These are phyloP conservation scores for Aquilaria sinensis DNA, from an alignment of 345 rosid genomes.

Conservation along the genomic window DNA sequence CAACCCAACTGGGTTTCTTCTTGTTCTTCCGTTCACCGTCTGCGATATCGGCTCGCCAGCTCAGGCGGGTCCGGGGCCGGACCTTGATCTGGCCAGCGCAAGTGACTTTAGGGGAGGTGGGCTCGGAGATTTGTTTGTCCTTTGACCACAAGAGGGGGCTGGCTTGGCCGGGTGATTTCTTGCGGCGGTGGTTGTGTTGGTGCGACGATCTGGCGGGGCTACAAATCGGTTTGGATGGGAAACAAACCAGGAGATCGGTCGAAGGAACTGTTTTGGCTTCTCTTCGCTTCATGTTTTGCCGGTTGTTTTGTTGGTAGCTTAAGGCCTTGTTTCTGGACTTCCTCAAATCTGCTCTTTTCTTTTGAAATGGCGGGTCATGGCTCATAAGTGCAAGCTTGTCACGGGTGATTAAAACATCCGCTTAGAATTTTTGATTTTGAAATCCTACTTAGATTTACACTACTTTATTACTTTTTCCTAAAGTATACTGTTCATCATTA, in stretches of 20 bases:
- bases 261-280: conserved; percentile 56
- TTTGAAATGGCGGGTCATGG: too few species aligned
- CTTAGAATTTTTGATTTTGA: too few species aligned
- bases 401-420: too few species aligned
- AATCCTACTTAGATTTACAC: too few species aligned
- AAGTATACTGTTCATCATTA: too few species aligned
- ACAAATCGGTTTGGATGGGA: conserved; percentile 75
- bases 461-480: too few species aligned
- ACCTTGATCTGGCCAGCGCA: conserved; percentile 96
- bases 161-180: conserved; percentile 29
- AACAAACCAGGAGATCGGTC: conserved; percentile 75
- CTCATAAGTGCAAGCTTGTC: too few species aligned
- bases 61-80: conserved; percentile 57
- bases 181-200: conserved; percentile 21
- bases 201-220: conserved; percentile 56
- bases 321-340: too few species aligned
- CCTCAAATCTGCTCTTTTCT: too few species aligned
- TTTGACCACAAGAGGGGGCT: conserved; percentile 69
- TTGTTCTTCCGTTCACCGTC: conserved; percentile 19
- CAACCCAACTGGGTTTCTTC: conserved; percentile 39
- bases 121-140: conserved; percentile 53
- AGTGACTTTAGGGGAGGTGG: conserved; percentile 86
- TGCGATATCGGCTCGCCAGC: conserved; percentile 67
- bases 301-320: too few species aligned
- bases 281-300: conserved; percentile 50